Conservation (phyloP, 2,329 filamentous ascomycete species). For the Stenocarpella maydis region DNA sequence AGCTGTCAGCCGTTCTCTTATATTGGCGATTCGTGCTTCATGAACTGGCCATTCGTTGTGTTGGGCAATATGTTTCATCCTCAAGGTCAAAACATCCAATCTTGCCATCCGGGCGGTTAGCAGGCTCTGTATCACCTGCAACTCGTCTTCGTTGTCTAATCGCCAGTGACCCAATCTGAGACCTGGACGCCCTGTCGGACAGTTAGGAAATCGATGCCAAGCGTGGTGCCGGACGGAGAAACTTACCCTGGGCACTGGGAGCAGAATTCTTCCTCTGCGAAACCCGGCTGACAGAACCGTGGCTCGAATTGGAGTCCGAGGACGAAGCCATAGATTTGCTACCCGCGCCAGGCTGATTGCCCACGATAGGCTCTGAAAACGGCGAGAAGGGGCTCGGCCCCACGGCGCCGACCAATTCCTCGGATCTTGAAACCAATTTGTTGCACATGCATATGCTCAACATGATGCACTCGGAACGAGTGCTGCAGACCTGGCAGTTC, state of each 20-base stretch:
- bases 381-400: not conserved
- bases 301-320: not conserved
- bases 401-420: constrained; percentile 1
- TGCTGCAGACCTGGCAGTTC: not conserved
- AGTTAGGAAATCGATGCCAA: not conserved
- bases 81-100: not conserved
- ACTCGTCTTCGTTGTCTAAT: not conserved
- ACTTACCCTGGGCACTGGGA: not conserved
- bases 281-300: not conserved
- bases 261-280: not conserved
- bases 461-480: not conserved
- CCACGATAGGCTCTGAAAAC: not conserved
- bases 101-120: not conserved
- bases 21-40: not conserved
- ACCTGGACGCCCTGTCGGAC: not conserved
- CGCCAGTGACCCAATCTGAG: not conserved
- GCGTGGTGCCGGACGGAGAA: not conserved
- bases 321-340: not conserved
- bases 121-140: constrained; percentile 7
- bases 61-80: not conserved
- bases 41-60: constrained; percentile 1
- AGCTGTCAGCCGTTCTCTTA: not conserved
- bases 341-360: not conserved
- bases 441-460: not conserved
- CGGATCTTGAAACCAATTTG: not conserved